Evolutionary conservation across 768 basidiomycete species (phyloP).

Genomic region (Mycena galericulata): DNA sequence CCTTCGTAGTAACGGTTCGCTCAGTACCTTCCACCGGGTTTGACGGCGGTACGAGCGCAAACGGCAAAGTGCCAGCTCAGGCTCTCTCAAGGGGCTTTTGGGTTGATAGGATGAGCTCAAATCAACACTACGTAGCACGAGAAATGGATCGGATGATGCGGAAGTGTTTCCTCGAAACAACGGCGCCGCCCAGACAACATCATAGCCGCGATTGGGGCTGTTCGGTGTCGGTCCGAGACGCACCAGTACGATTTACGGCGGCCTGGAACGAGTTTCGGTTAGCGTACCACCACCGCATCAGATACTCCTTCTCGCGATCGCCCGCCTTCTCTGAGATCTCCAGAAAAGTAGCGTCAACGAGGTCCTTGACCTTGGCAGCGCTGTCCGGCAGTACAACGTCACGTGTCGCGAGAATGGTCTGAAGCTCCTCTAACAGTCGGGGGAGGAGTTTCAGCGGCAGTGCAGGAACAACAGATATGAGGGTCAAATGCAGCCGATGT

Average conservation of each 20-base stretch:
- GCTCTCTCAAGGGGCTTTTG: too few species aligned
- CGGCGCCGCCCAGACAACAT: neutral
- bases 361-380: slow-evolving; percentile 48
- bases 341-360: slow-evolving; percentile 68
- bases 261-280: slow-evolving; percentile 39
- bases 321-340: slow-evolving; percentile 75
- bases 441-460: slow-evolving; percentile 70
- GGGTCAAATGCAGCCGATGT: slow-evolving; percentile 71
- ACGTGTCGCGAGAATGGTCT: slow-evolving; percentile 46
- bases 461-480: slow-evolving; percentile 75
- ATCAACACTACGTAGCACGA: neutral
- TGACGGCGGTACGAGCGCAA: too few species aligned
- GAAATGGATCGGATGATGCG: neutral
- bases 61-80: too few species aligned
- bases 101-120: neutral
- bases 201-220: neutral
- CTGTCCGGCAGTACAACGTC: slow-evolving; percentile 38
- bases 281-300: slow-evolving; percentile 81
- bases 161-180: neutral
- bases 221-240: neutral
- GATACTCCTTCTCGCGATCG: slow-evolving; percentile 76
- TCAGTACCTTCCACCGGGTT: too few species aligned
- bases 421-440: slow-evolving; percentile 64
- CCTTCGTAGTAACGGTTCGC: too few species aligned
- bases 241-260: neutral